Evolutionary conservation across 805 yeast species (phyloP), one percentile per base, ranked within the genome.

Genomic region (Candida adriatica): DNA sequence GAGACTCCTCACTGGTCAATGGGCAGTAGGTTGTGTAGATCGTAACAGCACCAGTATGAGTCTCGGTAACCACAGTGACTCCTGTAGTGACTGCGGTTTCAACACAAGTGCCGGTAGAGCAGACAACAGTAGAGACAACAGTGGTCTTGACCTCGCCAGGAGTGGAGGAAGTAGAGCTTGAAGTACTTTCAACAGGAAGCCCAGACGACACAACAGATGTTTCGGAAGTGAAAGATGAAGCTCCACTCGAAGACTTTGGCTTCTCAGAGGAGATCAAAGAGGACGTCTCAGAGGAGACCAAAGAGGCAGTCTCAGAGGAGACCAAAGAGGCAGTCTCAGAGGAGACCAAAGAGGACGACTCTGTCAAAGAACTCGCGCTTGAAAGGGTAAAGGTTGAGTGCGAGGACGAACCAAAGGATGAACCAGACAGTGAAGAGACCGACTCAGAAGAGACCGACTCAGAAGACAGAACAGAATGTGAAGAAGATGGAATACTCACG

Each of bases 11-110:
- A 13, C 9, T 20, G 20, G 30, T 27, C 24, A 27, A 19, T 16
- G 32, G 32, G 17, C 32, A 29, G 27, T 16, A 29, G 14, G 32
- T 29, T 5, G 32, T 29, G 22, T 22, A 29, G 27, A 23, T 18
- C 6, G 32, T 22, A 6, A 23, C 27, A 5, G 11, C 13, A 7
- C 27, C 27, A 13, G 8, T 13, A 22, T 9, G 17, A 4, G 32
- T 29, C 6, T 26, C 18, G 9, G 27, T 29, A 4, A 23, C 32
- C 13, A 23, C 22, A 6, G 32, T 22, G 8, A 29, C 16, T 8
- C 32, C 32, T 13, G 32, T 29, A 10, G 29, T 26, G 16, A 8
- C 13, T 13, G 22, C n/a, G 16, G 9, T 13, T 4, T 13, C 22
- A 18, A 23, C 13, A 18, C 29, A 26, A 18, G 22, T 23, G 16